Conservation (phyloP, 2,329 filamentous ascomycete species). For the Cladosporium sp. region DNA sequence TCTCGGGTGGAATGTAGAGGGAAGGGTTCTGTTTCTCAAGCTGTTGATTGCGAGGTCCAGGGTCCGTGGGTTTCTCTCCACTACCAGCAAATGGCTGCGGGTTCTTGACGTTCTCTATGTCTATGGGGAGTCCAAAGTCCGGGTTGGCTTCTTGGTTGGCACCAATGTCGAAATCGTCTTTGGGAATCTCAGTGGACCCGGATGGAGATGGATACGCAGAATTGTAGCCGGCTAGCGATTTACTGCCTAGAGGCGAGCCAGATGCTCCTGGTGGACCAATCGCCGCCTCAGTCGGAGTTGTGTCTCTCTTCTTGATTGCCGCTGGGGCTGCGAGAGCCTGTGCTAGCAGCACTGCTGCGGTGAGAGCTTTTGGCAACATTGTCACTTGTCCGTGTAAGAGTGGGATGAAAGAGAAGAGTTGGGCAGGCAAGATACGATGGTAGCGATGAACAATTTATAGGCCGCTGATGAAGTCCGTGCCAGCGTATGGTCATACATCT, state of each 20-base stretch:
- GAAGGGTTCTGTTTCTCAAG: constrained; percentile 39
- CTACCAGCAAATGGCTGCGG: constrained; percentile 39
- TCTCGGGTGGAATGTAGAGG: constrained; percentile 36
- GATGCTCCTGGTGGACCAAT: constrained; percentile 31
- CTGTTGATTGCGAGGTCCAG: constrained; percentile 31
- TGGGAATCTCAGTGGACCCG: constrained; percentile 27
- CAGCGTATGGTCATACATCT: neutral
- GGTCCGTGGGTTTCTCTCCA: constrained; percentile 36
- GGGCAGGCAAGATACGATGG: neutral
- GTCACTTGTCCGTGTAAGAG: neutral
- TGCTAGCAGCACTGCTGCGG: neutral
- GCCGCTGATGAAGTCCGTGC: too few relatives aligned
- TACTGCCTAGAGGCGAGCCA: constrained; percentile 34
- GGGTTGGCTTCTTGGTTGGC: constrained; percentile 34
- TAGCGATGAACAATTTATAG: neutral
- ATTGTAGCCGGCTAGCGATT: constrained; percentile 30
- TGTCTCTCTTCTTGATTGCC: neutral
- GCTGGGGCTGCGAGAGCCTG: constrained; percentile 6
- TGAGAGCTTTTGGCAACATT: neutral
- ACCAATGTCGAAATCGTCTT: constrained; percentile 34
- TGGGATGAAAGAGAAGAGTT: neutral
- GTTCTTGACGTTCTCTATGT: constrained; percentile 36
- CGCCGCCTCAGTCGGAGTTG: constrained; percentile 17
- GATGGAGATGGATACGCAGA: constrained; percentile 23
- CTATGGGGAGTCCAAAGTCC: constrained; percentile 37